Percentiles rank a stretch among this genome's conserved stretches.
phyloP scores from a whole-genome alignment of 345 rosid genomes.

The Ailanthus altissimus region DNA sequence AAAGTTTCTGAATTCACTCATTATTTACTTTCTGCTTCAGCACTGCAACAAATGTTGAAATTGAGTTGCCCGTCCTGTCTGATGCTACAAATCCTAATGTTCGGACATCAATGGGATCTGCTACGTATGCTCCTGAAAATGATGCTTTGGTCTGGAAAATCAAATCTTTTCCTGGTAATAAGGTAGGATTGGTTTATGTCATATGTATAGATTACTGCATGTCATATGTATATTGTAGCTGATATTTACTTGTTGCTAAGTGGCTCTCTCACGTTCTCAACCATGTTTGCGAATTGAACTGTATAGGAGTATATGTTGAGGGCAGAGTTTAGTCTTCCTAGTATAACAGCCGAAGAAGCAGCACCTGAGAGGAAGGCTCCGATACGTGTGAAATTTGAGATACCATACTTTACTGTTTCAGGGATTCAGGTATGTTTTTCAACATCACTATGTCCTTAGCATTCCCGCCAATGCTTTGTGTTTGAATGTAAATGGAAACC shows the following conservation, averaged over 20 bases:
- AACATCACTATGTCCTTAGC: neutral
- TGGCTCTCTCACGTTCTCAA: neutral
- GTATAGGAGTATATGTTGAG: conserved; percentile 71
- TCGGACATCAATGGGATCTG: conserved; percentile 78
- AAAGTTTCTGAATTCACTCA: conserved; percentile 5
- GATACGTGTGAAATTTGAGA: conserved; percentile 75
- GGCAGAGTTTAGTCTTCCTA: conserved; percentile 81
- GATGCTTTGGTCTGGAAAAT: conserved; percentile 82
- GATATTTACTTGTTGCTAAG: neutral
- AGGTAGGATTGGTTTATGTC: conserved; percentile 36
- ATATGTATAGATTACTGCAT: too few relatives aligned
- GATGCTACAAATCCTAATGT: conserved; percentile 72
- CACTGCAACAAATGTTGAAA: conserved; percentile 76
- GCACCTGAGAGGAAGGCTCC: conserved; percentile 79
- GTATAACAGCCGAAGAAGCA: conserved; percentile 72
- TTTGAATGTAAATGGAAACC: neutral
- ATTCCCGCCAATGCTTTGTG: neutral
- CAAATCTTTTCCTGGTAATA: conserved; percentile 70
- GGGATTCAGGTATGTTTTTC: conserved; percentile 64
- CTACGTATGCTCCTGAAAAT: conserved; percentile 74
- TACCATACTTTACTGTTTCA: conserved; percentile 82
- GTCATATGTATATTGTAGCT: conserved; percentile 1
- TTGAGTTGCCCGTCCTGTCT: conserved; percentile 70
- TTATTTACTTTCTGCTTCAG: conserved; percentile 34
- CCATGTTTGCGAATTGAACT: conserved; percentile 11